Evolutionary conservation across 2,329 filamentous ascomycete genomes (phyloP).

Genomic region (Botrytis pseudocinerea): DNA sequence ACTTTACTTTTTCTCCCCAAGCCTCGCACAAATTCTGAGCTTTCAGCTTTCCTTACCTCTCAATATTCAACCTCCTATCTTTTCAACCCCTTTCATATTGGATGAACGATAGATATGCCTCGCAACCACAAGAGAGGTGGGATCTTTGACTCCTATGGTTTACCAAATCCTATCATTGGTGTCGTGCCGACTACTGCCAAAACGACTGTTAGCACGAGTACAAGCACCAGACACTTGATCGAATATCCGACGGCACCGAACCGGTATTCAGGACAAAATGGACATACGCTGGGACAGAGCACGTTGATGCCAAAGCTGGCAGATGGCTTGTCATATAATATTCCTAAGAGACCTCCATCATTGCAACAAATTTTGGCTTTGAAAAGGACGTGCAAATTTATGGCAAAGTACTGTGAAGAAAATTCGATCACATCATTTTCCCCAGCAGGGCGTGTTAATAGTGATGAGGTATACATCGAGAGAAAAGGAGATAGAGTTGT

Average conservation of each 20-base stretch:
- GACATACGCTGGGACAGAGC: not conserved
- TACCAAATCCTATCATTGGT: slow-evolving; percentile 10
- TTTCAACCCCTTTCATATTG: not conserved
- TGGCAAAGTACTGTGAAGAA: not conserved
- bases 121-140: not conserved
- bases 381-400: slow-evolving; percentile 8
- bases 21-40: slow-evolving; percentile 2
- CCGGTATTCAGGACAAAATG: not conserved
- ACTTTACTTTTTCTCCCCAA: slow-evolving; percentile 18
- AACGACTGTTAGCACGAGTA: not conserved
- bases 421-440: not conserved
- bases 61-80: not conserved
- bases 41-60: slow-evolving; percentile 19
- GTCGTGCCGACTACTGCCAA: not conserved
- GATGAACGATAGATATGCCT: slow-evolving; percentile 7
- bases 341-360: not conserved
- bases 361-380: slow-evolving; percentile 12
- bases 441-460: not conserved
- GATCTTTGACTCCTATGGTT: slow-evolving; percentile 5
- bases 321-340: slow-evolving; percentile 3
- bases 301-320: slow-evolving; percentile 13
- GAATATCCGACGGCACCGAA: not conserved
- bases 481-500: not conserved
- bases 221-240: not conserved
- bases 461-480: not conserved